Evolutionary conservation across 495 filamentous ascomycete genomes (phyloP), one percentile per base, ranked within the genome.

Genomic region (Aspergillus incahuasiensis): DNA sequence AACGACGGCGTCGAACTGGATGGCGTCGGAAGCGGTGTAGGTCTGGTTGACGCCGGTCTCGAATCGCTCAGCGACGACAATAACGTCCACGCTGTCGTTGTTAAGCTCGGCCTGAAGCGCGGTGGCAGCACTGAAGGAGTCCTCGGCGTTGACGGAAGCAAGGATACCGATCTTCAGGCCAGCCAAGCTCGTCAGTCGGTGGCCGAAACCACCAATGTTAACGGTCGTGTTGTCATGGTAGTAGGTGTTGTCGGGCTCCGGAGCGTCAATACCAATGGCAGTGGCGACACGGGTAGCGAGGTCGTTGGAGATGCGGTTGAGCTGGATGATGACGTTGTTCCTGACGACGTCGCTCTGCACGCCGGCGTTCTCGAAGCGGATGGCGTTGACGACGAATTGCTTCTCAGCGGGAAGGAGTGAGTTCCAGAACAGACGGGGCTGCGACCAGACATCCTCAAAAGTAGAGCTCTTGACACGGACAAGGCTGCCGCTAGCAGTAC

Each of bases 371-470:
- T 92, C 88, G 69, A 91, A 92, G 24, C 88, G 85, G 54, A 90
- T 82, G 1, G 86, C 88, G 69, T 92, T 86, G 69, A 92, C 77
- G 54, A 90, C 65, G 68, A 90, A 86, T 64, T 92, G 88, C 65
- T 90, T 81, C 62, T 91, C 88, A 0, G 81, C 79, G 7, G 80
- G 74, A 6, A 79, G 66, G 42, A 92, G 79, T 0, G 86, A 90
- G 79, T 90, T 89, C 78, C 79, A 90, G 72, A 91, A 87, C 7
- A 91, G 76, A 2, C 88, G 81, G 0, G 86, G 81, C 63, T 92
- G 88, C 3, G 82, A 82, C 86, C 87, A 92, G 69, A 83, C 82
- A 68, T 91, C 88, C 35, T 80, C 67, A 68, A 92, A 91, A 12
- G 83, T 86, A 0, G 83, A 68, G 40, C 84, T 84, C 12, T 81